Evolutionary conservation across 441 rosid genomes (phyloP), one percentile per base, ranked within the genome.

Genomic region (Arabidopsis hybrid): DNA sequence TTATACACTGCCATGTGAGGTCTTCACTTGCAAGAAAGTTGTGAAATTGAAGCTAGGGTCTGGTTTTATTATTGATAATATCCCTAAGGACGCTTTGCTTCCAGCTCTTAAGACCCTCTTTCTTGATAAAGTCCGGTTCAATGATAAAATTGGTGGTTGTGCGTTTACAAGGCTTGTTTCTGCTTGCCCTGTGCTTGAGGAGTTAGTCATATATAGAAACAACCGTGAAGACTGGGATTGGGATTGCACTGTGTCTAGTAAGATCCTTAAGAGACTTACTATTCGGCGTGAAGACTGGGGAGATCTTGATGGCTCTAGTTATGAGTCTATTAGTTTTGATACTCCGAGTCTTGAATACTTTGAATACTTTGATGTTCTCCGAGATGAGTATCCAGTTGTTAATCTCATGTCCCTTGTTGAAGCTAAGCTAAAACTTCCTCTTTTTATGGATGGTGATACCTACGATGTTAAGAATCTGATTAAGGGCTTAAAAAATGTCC

Each of bases 291-390:
- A 14, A 45, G 50, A 14, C 8, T n/a, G 8, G 18, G 17, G 18
- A 45, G 9, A 45, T 45, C 8, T 1, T 45, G 7, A 2, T 6
- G 50, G 50, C 17, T n/a, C 4, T n/a, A n/a, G 50, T n/a, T n/a
- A 6, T n/a, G 50, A 45, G 50, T 8, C 50, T 45, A 26, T 52
- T 9, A 52, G 51, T 53, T 21, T 52, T 1, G 61, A 53, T 10
- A 67, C 51, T 38, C 71, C 51, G 10, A 5, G 10, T 40, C 71
- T 67, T 10, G 32, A 13, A 36, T 67, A 66, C 60, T 51, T 65
- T 4, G 70, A 50, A 1, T 65, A 51, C 32, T 8, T 7, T 29
- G 53, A 43, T 63, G 5, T n/a, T 31, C 3, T 45, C 6, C 53
- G 8, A 21, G 7, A 42, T 4, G 53, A 29, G 40, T 63, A 63